Conservation (phyloP, 169 alveolate species). For the Perkinsus chesapeaki region DNA sequence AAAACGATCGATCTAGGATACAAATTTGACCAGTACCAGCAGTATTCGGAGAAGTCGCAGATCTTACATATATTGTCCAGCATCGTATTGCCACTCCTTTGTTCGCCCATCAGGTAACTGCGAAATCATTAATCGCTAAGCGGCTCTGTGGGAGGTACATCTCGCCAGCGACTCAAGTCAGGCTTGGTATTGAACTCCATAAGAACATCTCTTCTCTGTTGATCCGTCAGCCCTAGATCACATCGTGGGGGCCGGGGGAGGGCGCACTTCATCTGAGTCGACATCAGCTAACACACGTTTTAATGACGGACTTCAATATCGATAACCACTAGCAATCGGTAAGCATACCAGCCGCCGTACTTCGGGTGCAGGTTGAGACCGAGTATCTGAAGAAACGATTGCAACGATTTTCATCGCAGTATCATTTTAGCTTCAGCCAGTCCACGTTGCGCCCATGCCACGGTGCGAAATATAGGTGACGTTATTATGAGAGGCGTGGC, state of each 20-base stretch:
- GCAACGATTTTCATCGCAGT: no score
- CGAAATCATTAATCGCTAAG: background rate
- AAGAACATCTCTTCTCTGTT: background rate
- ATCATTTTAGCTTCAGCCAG: no score
- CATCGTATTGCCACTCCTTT: background rate
- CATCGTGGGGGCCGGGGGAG: background rate
- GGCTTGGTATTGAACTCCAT: background rate
- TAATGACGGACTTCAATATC: background rate
- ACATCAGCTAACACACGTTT: background rate
- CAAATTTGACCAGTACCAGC: background rate
- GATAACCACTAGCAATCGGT: background rate
- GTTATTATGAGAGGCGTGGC: background rate
- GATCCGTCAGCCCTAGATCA: background rate
- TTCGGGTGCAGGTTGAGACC: background rate
- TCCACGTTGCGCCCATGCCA: no score
- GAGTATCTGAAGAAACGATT: background rate
- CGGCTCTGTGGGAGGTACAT: background rate
- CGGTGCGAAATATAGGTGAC: no score
- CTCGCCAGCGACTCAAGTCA: background rate
- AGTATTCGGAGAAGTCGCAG: background rate
- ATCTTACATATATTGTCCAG: background rate
- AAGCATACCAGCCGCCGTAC: background rate
- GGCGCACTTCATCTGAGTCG: background rate
- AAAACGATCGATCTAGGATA: no score
- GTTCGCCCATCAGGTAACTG: background rate